Base-by-base conservation (phyloP, 345 rosid species). In the Combretum micranthum region DNA sequence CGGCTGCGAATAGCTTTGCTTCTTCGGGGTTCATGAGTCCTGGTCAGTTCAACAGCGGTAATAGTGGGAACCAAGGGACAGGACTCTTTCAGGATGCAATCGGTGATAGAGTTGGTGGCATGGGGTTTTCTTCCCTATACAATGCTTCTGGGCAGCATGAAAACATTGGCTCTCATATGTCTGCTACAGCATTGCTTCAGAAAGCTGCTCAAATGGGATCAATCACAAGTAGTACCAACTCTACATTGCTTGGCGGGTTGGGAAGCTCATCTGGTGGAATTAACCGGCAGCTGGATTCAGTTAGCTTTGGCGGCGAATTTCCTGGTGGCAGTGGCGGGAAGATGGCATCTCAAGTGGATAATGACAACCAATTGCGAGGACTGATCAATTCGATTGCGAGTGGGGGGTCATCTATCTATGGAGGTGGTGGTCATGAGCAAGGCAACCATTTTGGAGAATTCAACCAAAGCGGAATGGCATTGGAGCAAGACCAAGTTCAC, bases 161-260 rank as follows among this genome's bases (percentile, higher is more conserved):
- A 3, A 65, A 64, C 62, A 61, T 70, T 18, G 54, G 74, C 19
- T 69, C 83, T 13, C 74, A 65, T 44, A 80, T 84, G 78, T 89
- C 97, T 11, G 97, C 97, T 4, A 84, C 95, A 1, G 92, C 90
- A 42, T 67, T 90, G 59, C 95, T 90, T 56, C 95, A 84, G 55
- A 84, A 86, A 60, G 97, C 97, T 26, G 83, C 95, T 60, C 97
- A 90, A 58, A 84, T 86, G 81, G 92, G 97, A 39, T 81, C 95
- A 32, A 73, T 78, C 16, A 68, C 83, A 14, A 82, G 74, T 70
- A 73, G 61, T 51, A 69, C 59, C 52, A 64, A 72, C 53, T 79
- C 84, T 21, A 64, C 74, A 12, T 61, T 88, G 64, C 66, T 83
- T 23, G 72, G 89, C 44, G 83, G 77, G 50, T 72, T 86, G 58